These are phyloP conservation scores for Lotmaria passim DNA, from an alignment of 208 protist genomes.

Conservation along the genomic window DNA sequence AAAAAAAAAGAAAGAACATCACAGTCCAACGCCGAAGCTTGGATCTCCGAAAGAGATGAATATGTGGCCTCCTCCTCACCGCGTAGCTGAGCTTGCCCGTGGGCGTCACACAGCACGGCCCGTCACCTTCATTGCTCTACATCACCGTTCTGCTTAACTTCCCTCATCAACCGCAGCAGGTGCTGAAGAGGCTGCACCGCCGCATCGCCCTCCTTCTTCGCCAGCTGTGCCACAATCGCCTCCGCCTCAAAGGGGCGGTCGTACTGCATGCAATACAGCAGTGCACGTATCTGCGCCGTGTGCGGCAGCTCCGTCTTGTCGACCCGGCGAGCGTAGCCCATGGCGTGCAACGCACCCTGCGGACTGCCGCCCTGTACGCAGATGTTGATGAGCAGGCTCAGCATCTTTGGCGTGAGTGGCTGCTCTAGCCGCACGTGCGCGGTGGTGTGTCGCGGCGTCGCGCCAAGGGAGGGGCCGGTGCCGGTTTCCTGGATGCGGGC, in stretches of 20 bases:
- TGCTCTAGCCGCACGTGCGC: conserved; percentile 30
- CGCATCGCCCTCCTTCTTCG: conserved; percentile 41
- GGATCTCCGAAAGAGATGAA: no score
- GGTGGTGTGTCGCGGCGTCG: conserved; percentile 20
- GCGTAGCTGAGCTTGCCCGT: no score
- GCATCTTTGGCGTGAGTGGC: conserved; percentile 49
- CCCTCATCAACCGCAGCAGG: conserved; percentile 42
- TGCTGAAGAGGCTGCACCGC: conserved; percentile 51
- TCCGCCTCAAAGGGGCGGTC: conserved; percentile 73
- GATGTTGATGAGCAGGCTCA: conserved; percentile 78
- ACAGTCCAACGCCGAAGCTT: no score
- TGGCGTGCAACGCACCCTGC: conserved; percentile 61
- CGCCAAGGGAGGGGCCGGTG: conserved; percentile 60
- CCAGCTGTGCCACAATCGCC: conserved; percentile 62
- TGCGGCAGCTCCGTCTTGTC: conserved; percentile 69
- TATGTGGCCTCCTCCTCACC: no score
- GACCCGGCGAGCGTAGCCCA: conserved; percentile 69
- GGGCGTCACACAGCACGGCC: no score
- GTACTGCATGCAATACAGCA: conserved; percentile 83
- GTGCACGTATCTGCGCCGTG: conserved; percentile 62
- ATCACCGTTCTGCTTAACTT: no score
- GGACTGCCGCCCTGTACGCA: conserved; percentile 80
- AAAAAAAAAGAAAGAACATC: no score
- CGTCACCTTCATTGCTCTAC: conserved; percentile 7
- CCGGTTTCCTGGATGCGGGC: conserved; percentile 62